phyloP scores from a whole-genome alignment of 2,329 filamentous ascomycete genomes.

The Seiridium cupressi region DNA sequence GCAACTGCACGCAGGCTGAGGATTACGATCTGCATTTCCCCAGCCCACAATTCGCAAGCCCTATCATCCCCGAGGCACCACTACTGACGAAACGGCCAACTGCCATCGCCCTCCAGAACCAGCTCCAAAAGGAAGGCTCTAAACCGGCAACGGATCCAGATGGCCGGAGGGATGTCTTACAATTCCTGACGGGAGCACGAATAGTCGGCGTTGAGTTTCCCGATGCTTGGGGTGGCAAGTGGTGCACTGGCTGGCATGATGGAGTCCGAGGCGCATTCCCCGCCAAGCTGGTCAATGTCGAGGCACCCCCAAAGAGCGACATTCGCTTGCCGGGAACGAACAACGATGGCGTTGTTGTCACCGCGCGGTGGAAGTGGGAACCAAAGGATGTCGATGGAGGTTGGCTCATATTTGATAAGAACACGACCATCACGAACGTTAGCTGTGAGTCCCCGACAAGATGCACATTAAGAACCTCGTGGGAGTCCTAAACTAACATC shows the following conservation, averaged over 20 bases:
- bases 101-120: conserved; percentile 31
- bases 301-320: conserved; percentile 20
- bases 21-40: conserved; percentile 37
- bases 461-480: not conserved
- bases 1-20: conserved; percentile 14
- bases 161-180: conserved; percentile 31
- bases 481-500: not conserved
- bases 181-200: conserved; percentile 32
- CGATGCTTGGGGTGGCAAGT: conserved; percentile 31
- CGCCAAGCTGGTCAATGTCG: conserved; percentile 23
- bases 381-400: conserved; percentile 26
- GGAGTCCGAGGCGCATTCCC: conserved; percentile 25
- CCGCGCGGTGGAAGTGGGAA: conserved; percentile 30
- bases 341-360: conserved; percentile 20
- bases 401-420: conserved; percentile 39
- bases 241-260: conserved; percentile 33
- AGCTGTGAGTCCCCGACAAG: conserved; percentile 39
- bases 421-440: conserved; percentile 48
- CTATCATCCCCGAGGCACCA: conserved; percentile 22
- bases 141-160: conserved; percentile 31
- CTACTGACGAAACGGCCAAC: conserved; percentile 25
- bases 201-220: conserved; percentile 31
- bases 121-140: conserved; percentile 32
- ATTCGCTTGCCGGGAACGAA: conserved; percentile 17
- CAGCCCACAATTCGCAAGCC: conserved; percentile 25